These are phyloP conservation scores for Mucor lusitanicus DNA, from an alignment of 371 early-diverging fungal species.

Conservation along the genomic window DNA sequence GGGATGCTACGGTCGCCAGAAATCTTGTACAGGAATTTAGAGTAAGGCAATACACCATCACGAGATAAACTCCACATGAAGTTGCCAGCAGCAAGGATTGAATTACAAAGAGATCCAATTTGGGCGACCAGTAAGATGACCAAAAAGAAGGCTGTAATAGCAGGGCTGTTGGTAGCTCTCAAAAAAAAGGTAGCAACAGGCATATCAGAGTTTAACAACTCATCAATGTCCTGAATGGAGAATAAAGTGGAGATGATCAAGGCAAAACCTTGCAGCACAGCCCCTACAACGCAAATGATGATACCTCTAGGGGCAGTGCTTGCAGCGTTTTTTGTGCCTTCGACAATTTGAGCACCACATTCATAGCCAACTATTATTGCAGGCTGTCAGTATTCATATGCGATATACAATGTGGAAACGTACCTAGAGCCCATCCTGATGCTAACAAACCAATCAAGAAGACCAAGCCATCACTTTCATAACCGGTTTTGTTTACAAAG, in stretches of 20 bases:
- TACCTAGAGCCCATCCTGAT: conserved; percentile 35
- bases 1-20: conserved; percentile 18
- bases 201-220: conserved; percentile 12
- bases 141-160: conserved; percentile 25
- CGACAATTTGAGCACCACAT: conserved; percentile 46
- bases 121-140: conserved; percentile 27
- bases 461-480: conserved; percentile 27
- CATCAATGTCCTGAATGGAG: conserved; percentile 43
- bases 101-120: conserved; percentile 31
- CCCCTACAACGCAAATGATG: conserved; percentile 30
- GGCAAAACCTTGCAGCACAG: conserved; percentile 36
- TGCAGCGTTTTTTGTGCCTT: conserved; percentile 44
- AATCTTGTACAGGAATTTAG: conserved; percentile 23
- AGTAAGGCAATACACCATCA: conserved; percentile 28
- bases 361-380: conserved; percentile 44
- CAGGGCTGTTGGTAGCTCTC: conserved; percentile 16
- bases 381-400: too few relatives aligned
- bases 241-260: conserved; percentile 39
- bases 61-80: conserved; percentile 33
- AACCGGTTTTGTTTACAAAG: conserved; percentile 43
- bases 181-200: conserved; percentile 25
- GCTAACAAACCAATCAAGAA: conserved; percentile 43
- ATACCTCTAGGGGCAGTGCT: conserved; percentile 47
- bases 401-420: too few relatives aligned
- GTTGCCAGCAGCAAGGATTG: conserved; percentile 18